Percentiles rank a stretch among this genome's conserved stretches.
Conservation (phyloP, 2,329 filamentous ascomycete species). For the Beauveria caledonica region DNA sequence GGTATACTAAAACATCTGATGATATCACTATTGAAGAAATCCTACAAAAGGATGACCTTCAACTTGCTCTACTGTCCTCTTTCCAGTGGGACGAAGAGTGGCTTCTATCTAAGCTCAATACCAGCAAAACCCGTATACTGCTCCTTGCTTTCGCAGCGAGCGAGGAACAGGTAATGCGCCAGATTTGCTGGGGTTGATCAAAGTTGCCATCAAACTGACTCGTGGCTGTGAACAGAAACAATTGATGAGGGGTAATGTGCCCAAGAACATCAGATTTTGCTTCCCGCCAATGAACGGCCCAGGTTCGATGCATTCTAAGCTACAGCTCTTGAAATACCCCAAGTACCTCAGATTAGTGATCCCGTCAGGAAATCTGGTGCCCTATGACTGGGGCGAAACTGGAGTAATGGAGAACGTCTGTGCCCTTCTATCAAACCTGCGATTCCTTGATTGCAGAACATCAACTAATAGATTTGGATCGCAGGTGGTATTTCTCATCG, state of each 20-base stretch:
- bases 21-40: conserved; percentile 88
- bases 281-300: conserved; percentile 74
- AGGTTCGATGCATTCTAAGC: conserved; percentile 85
- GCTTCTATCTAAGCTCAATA: conserved; percentile 64
- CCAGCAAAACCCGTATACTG: conserved; percentile 50
- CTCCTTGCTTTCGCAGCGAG: conserved; percentile 48
- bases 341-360: conserved; percentile 70
- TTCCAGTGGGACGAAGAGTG: conserved; percentile 81
- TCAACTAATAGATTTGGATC: not conserved
- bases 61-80: conserved; percentile 75
- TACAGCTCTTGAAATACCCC: conserved; percentile 78
- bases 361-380: conserved; percentile 77
- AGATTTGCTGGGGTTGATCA: not conserved
- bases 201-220: not conserved
- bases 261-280: conserved; percentile 56
- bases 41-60: conserved; percentile 61
- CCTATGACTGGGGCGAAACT: conserved; percentile 83
- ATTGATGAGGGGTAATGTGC: conserved; percentile 40
- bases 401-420: conserved; percentile 76
- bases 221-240: conserved; percentile 32
- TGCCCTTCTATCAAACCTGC: not conserved
- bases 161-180: conserved; percentile 40
- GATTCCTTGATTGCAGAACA: not conserved
- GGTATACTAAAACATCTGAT: conserved; percentile 51
- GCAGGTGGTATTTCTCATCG: conserved; percentile 80